Percentiles rank a stretch among this genome's conserved stretches.
Evolutionary conservation across 1,139 yeast species (phyloP).

Genomic region (Blastobotrys illinoisensis): DNA sequence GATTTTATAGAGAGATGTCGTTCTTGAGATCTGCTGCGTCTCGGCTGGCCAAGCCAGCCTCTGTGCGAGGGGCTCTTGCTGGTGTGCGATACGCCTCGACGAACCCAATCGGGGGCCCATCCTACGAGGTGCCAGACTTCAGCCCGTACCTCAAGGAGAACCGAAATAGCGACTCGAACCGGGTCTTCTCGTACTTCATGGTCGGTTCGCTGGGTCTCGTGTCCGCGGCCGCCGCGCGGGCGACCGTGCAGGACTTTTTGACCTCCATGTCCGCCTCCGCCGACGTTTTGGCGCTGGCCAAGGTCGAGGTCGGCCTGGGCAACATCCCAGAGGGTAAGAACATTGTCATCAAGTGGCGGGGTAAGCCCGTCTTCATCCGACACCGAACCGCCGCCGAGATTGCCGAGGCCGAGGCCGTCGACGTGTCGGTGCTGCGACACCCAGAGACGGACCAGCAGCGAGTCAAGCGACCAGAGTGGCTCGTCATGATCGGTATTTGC

Average conservation of each 20-base stretch:
- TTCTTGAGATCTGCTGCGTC: background rate
- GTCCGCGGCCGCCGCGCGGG: slow-evolving; percentile 95
- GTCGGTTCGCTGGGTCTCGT: slow-evolving; percentile 94
- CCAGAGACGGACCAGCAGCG: slow-evolving; percentile 92
- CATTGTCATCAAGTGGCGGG: slow-evolving; percentile 98
- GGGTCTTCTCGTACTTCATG: slow-evolving; percentile 94
- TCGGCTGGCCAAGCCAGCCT: background rate
- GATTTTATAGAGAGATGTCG: background rate
- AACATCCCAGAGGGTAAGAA: slow-evolving; percentile 97
- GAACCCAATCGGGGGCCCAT: slow-evolving; percentile 44
- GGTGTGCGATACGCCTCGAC: slow-evolving; percentile 6
- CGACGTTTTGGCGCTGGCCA: slow-evolving; percentile 98
- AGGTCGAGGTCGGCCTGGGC: slow-evolving; percentile 92
- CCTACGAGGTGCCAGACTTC: slow-evolving; percentile 92
- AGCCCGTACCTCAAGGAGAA: slow-evolving; percentile 72
- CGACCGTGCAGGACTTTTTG: slow-evolving; percentile 94
- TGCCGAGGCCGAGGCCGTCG: slow-evolving; percentile 85
- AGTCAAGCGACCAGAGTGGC: slow-evolving; percentile 97
- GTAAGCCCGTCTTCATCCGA: slow-evolving; percentile 99
- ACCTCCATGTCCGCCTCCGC: slow-evolving; percentile 96
- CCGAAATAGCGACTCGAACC: slow-evolving; percentile 62
- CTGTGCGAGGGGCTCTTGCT: background rate
- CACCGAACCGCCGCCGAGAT: slow-evolving; percentile 95
- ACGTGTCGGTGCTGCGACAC: slow-evolving; percentile 75
- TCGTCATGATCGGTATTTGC: slow-evolving; percentile 98